Evolutionary conservation across 495 filamentous ascomycete species (phyloP).

Genomic region (Penicillium atrosanguineum): DNA sequence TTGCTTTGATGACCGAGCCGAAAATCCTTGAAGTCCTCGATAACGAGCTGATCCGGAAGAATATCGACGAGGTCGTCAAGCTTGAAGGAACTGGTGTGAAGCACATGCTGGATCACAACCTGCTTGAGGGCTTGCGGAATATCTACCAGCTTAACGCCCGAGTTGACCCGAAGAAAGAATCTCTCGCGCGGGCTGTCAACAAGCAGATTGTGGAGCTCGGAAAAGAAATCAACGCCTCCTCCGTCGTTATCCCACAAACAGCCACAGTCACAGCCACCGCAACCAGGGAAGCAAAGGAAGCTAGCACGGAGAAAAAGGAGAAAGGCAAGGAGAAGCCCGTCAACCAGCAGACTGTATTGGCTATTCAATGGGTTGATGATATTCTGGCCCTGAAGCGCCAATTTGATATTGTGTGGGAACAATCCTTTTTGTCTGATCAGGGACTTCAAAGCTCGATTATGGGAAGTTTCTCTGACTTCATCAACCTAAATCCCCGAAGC

Average conservation of each 20-base stretch:
- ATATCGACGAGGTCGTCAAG: slow-evolving; percentile 76
- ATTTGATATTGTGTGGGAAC: slow-evolving; percentile 74
- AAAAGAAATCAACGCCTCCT: slow-evolving; percentile 70
- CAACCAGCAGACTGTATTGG: slow-evolving; percentile 70
- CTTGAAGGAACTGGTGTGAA: slow-evolving; percentile 81
- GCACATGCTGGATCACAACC: slow-evolving; percentile 90
- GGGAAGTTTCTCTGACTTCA: slow-evolving; percentile 82
- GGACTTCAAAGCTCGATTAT: slow-evolving; percentile 77
- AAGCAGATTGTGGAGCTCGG: slow-evolving; percentile 77
- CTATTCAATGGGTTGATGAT: slow-evolving; percentile 94
- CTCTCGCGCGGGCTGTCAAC: slow-evolving; percentile 67
- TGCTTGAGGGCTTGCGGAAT: slow-evolving; percentile 68
- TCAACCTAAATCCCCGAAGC: slow-evolving; percentile 78
- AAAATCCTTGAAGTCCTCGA: slow-evolving; percentile 82
- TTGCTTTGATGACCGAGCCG: slow-evolving; percentile 63
- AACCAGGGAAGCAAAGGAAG: slow-evolving; percentile 30
- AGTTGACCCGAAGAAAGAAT: slow-evolving; percentile 72
- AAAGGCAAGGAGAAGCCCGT: slow-evolving; percentile 49
- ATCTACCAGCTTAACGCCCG: slow-evolving; percentile 75
- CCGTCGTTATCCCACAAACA: slow-evolving; percentile 32
- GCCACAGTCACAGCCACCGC: not conserved
- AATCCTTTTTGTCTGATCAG: slow-evolving; percentile 71
- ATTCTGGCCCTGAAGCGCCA: slow-evolving; percentile 83
- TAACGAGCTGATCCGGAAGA: slow-evolving; percentile 68
- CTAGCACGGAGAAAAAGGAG: slow-evolving; percentile 38